Evolutionary conservation across 2,329 filamentous ascomycete genomes (phyloP).

Genomic region (Hypoxylon sp.): DNA sequence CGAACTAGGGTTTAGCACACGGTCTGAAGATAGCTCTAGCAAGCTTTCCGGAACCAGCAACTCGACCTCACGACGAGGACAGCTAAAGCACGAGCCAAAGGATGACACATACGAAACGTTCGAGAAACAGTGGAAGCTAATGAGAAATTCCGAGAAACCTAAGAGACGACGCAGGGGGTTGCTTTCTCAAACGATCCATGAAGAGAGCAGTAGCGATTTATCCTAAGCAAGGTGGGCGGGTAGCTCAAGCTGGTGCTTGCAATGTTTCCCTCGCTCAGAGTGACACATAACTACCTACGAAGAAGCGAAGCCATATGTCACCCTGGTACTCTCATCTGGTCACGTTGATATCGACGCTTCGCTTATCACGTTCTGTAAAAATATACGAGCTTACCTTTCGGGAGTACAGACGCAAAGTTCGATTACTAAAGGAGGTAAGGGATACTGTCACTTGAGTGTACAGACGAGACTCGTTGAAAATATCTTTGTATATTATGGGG

Average conservation of each 20-base stretch:
- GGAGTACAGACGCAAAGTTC: too few species aligned
- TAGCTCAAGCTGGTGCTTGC: neutral
- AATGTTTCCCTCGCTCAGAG: neutral
- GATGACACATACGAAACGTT: constrained; percentile 33
- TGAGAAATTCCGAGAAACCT: constrained; percentile 45
- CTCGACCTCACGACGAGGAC: constrained; percentile 14
- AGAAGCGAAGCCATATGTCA: neutral
- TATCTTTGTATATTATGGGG: constrained; percentile 31
- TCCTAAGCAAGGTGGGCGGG: constrained; percentile 19
- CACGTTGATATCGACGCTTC: too few species aligned
- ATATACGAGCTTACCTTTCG: too few species aligned
- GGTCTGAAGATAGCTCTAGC: constrained; percentile 22
- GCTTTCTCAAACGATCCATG: constrained; percentile 73
- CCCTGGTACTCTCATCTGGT: too few species aligned
- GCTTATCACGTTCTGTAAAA: too few species aligned
- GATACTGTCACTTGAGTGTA: constrained; percentile 17
- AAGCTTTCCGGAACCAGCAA: constrained; percentile 1
- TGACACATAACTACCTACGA: constrained; percentile 3
- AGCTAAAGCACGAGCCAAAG: constrained; percentile 15
- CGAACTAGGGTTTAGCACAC: constrained; percentile 17
- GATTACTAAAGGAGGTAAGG: constrained; percentile 25
- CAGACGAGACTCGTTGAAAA: constrained; percentile 19
- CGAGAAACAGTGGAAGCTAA: constrained; percentile 41
- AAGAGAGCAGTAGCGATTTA: constrained; percentile 71
- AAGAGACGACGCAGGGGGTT: constrained; percentile 58